Evolutionary conservation across 805 yeast genomes (phyloP).

Genomic region (Suhomyces prunicola): DNA sequence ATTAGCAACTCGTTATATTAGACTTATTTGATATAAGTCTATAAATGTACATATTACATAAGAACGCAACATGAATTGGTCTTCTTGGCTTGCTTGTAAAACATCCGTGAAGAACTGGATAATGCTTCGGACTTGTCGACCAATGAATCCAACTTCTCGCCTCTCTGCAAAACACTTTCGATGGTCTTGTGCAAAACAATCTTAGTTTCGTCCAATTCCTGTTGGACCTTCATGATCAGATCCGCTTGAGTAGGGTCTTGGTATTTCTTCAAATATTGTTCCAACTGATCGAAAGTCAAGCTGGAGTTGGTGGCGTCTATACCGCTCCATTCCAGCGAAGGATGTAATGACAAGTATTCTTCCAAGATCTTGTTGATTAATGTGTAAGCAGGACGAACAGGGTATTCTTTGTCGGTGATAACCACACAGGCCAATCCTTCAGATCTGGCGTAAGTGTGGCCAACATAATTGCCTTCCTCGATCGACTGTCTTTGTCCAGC

Average conservation of each 20-base stretch:
- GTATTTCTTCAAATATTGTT: slow-evolving; percentile 71
- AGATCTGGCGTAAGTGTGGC: slow-evolving; percentile 84
- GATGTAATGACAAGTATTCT: slow-evolving; percentile 82
- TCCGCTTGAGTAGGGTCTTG: slow-evolving; percentile 98
- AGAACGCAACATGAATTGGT: slow-evolving; percentile 34
- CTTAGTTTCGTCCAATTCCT: slow-evolving; percentile 96
- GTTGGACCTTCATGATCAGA: slow-evolving; percentile 94
- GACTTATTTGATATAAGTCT: slow-evolving; percentile 4
- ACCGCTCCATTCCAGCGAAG: slow-evolving; percentile 63
- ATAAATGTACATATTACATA: slow-evolving; percentile 11
- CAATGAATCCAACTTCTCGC: slow-evolving; percentile 89
- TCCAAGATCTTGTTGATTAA: slow-evolving; percentile 86
- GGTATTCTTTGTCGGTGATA: slow-evolving; percentile 93
- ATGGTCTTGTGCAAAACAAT: slow-evolving; percentile 94
- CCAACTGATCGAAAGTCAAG: slow-evolving; percentile 58
- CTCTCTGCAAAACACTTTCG: slow-evolving; percentile 90
- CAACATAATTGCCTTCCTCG: slow-evolving; percentile 87
- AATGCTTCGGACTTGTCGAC: slow-evolving; percentile 95
- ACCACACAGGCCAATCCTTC: slow-evolving; percentile 92
- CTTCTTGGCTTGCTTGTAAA: slow-evolving; percentile 95
- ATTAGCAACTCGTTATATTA: neutral
- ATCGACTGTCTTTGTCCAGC: slow-evolving; percentile 92
- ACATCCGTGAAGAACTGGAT: slow-evolving; percentile 84
- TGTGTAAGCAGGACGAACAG: slow-evolving; percentile 94
- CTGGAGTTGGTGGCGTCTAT: slow-evolving; percentile 44